These are phyloP conservation scores for Vitis hybrid DNA, from an alignment of 177 flowering plant genomes.

Conservation along the genomic window DNA sequence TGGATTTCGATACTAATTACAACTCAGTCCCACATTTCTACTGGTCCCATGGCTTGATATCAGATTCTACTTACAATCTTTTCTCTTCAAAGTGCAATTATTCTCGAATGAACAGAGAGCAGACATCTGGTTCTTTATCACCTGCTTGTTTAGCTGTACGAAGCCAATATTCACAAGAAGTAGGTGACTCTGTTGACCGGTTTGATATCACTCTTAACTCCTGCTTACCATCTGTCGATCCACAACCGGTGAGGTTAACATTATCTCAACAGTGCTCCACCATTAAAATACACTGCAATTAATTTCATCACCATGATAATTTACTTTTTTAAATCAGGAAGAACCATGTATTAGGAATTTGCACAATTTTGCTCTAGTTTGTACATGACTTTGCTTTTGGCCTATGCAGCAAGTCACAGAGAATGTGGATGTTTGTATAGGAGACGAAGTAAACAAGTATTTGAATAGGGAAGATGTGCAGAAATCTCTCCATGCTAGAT, in stretches of 20 bases:
- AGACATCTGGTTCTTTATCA: constrained; percentile 13
- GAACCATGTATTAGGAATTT: no score
- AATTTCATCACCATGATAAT: no score
- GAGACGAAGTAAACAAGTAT: not conserved
- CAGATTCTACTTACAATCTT: constrained; percentile 33
- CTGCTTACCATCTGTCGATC: constrained; percentile 18
- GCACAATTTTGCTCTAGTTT: not conserved
- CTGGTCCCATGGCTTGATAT: constrained; percentile 54
- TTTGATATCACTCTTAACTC: constrained; percentile 39
- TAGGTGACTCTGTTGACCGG: constrained; percentile 26
- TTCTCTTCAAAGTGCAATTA: constrained; percentile 30
- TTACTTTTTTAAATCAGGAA: no score
- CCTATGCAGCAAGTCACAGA: no score
- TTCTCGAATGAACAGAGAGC: constrained; percentile 29
- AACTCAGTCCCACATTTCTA: constrained; percentile 39
- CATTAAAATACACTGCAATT: no score
- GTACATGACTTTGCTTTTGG: not conserved
- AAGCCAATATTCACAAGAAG: constrained; percentile 18
- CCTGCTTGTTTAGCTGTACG: constrained; percentile 16
- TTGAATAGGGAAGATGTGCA: constrained; percentile 13
- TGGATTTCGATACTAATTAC: constrained; percentile 36
- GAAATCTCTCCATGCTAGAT: constrained; percentile 11
- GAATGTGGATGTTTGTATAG: constrained; percentile 3
- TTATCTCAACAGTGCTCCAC: no score
- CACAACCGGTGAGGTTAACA: not conserved